A percentile compares a stretch with the other conserved stretches of the same genome.
phyloP scores from a whole-genome alignment of 2,329 filamentous ascomycete species.

The Sarocladiaceae sp. region DNA sequence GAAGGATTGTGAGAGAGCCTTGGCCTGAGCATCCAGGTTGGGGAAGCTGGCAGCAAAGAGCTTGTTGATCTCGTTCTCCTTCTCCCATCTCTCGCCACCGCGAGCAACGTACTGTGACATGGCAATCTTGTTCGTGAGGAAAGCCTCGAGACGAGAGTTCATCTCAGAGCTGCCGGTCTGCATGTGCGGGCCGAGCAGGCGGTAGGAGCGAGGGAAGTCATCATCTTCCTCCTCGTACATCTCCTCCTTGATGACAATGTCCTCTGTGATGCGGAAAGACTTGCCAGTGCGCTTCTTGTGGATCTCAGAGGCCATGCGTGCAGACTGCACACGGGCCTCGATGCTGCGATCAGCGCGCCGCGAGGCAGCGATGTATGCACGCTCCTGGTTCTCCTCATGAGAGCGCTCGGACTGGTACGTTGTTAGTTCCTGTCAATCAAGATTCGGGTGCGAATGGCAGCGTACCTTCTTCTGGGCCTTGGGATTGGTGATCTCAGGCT shows the following conservation, averaged over 20 bases:
- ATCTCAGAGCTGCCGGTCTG: constrained; percentile 57
- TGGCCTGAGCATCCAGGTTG: constrained; percentile 23
- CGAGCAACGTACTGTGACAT: constrained; percentile 36
- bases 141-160: constrained; percentile 55
- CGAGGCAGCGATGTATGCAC: constrained; percentile 90
- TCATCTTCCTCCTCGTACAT: constrained; percentile 97
- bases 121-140: constrained; percentile 36
- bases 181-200: constrained; percentile 58
- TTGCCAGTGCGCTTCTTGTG: constrained; percentile 86
- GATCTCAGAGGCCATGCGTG: constrained; percentile 81
- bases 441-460: not conserved
- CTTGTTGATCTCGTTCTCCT: constrained; percentile 42
- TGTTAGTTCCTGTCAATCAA: constrained; percentile 6
- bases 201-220: constrained; percentile 64
- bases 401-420: constrained; percentile 62
- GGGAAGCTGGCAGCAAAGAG: constrained; percentile 45
- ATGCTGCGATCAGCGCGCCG: constrained; percentile 80
- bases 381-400: constrained; percentile 78
- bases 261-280: constrained; percentile 73
- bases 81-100: constrained; percentile 30
- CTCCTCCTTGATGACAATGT: constrained; percentile 84
- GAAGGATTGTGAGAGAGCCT: constrained; percentile 18
- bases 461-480: constrained; percentile 11
- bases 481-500: constrained; percentile 1
- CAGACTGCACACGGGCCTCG: constrained; percentile 84